Evolutionary conservation across 2,329 filamentous ascomycete species (phyloP).

Genomic region (Arthrobotrys sinensis): DNA sequence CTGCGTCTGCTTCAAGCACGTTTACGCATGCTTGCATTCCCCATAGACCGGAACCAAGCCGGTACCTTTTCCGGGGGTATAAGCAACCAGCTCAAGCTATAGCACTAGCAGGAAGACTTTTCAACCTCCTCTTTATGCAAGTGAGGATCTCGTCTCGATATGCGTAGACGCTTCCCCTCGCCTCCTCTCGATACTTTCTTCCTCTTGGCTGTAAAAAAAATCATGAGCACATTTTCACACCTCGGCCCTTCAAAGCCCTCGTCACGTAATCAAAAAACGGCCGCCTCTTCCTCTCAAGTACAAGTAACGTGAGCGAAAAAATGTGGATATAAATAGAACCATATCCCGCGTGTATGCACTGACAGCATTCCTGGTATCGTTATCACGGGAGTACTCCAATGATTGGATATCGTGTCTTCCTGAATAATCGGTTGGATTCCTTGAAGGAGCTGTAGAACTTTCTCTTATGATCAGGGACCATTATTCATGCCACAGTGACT

Average conservation of each 20-base stretch:
- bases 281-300: constrained; percentile 9
- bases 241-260: constrained; percentile 13
- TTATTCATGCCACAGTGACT: constrained; percentile 19
- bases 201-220: constrained; percentile 23
- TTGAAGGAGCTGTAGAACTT: constrained; percentile 7
- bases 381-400: constrained; percentile 27
- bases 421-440: constrained; percentile 9
- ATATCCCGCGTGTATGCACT: constrained; percentile 25
- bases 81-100: constrained; percentile 19
- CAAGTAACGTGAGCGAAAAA: constrained; percentile 8
- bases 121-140: constrained; percentile 38
- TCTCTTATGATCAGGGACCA: constrained; percentile 3
- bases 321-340: constrained; percentile 26
- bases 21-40: constrained; percentile 32
- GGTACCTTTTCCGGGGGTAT: constrained; percentile 32
- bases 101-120: constrained; percentile 20
- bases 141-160: constrained; percentile 39
- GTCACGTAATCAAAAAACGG: constrained; percentile 16
- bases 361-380: constrained; percentile 28
- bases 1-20: constrained; percentile 29
- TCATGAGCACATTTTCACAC: constrained; percentile 30
- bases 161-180: constrained; percentile 24
- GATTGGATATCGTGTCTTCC: constrained; percentile 19
- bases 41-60: constrained; percentile 29
- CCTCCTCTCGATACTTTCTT: constrained; percentile 28